Base-by-base conservation (phyloP, 352 stramenopile genomes). In the Globisporangium orthogonon region DNA sequence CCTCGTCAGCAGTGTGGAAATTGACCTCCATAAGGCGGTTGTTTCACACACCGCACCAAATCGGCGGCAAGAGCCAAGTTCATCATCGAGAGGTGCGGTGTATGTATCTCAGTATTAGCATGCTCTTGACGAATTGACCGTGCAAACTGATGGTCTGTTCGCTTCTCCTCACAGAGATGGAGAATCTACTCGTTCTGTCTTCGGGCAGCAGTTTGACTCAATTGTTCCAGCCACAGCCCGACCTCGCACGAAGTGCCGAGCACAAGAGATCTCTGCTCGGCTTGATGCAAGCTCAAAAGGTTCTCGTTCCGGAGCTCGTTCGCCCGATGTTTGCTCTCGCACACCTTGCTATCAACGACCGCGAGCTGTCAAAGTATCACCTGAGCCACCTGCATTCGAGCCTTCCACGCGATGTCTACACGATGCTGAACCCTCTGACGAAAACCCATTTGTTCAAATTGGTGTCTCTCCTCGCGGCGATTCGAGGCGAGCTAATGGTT, bases 161-260 rank as follows among this genome's bases (percentile, higher is more conserved):
- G 23, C 23, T 23, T 23, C n/a, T n/a, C 4, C 23, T 17, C 18
- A 4, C 39, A 63, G 57, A 63, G 13, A 14, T 35, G 46, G 58
- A 69, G 9, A 56, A 69, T 59, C 49, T 85, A 50, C 61, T 85
- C 4, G 56, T 85, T 17, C 44, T 85, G 30, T 85, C 74, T n/a
- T 63, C 68, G 1, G 74, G 74, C 2, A 71, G 70, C 17, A 81
- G 60, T 47, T 29, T 85, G 7, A 31, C 9, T 14, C 49, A 63
- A 1, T 68, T 63, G 50, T 60, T 78, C 48, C 18, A 52, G 3
- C 29, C 45, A 15, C n/a, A 29, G 33, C 33, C 33, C 33, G 10
- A 1, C 33, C 33, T 37, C 33, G 33, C 33, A 9, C 33, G 33
- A 18, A 40, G 46, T 6, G 49, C 17, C n/a, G 31, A 17, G 30